Percentiles rank a stretch among this genome's conserved stretches.
phyloP scores from a whole-genome alignment of 352 stramenopile genomes.

The Pythium oligandrum region DNA sequence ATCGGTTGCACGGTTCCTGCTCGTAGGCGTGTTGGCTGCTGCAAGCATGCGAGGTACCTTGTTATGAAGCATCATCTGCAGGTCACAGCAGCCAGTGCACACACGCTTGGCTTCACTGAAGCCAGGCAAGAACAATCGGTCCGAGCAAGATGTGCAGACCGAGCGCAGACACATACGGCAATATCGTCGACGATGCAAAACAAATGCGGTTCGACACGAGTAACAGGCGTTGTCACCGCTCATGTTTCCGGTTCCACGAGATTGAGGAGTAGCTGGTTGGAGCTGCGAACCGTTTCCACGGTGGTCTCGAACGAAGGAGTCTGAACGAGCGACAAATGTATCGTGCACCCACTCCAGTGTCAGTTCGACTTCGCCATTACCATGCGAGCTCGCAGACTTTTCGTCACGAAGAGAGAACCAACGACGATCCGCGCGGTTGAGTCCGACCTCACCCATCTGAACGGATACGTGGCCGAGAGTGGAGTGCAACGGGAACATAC shows the following conservation, averaged over 20 bases:
- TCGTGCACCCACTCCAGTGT: conserved; percentile 89
- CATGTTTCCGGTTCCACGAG: conserved; percentile 5
- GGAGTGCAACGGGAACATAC: conserved; percentile 66
- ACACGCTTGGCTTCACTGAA: conserved; percentile 87
- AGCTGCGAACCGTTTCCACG: conserved; percentile 14
- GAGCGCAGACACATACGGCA: conserved; percentile 84
- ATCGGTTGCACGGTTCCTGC: conserved; percentile 28
- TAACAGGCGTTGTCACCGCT: conserved; percentile 65
- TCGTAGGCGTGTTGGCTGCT: conserved; percentile 3
- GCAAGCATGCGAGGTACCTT: conserved; percentile 61
- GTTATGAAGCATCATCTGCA: conserved; percentile 88
- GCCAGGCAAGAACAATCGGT: conserved; percentile 78
- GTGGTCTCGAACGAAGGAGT: conserved; percentile 80
- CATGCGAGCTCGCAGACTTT: conserved; percentile 45
- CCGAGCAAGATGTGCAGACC: conserved; percentile 82
- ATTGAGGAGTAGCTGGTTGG: conserved; percentile 3
- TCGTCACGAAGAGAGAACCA: conserved; percentile 83
- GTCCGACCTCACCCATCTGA: conserved; percentile 72
- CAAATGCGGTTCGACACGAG: conserved; percentile 76
- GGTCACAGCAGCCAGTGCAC: conserved; percentile 77
- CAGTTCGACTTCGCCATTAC: conserved; percentile 83
- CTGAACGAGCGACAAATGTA: conserved; percentile 83
- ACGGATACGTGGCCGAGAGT: conserved; percentile 73
- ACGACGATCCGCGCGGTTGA: conserved; percentile 72
- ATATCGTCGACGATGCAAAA: conserved; percentile 73